Evolutionary conservation across 148 eudicot species (phyloP).

Genomic region (Chenopodium formosanum): DNA sequence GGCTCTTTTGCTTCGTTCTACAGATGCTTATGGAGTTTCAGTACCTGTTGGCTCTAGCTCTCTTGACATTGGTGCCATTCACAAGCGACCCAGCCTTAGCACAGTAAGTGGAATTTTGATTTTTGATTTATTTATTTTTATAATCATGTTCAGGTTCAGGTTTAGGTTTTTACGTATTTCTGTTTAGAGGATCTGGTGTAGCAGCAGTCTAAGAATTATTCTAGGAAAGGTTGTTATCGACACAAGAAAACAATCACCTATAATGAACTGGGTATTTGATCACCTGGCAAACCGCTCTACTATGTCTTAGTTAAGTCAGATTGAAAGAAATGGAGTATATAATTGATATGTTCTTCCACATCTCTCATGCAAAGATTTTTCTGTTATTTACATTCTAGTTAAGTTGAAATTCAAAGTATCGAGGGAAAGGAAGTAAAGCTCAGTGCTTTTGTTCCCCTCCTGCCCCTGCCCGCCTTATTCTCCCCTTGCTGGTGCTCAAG

Average conservation of each 20-base stretch:
- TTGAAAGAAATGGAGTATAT: neutral
- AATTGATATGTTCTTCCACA: neutral
- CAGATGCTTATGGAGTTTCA: conserved; percentile 41
- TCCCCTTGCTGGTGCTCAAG: too few relatives aligned
- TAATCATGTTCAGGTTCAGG: neutral
- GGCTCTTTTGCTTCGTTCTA: conserved; percentile 10
- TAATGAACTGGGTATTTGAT: too few relatives aligned
- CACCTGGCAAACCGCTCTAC: too few relatives aligned
- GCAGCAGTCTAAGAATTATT: too few relatives aligned
- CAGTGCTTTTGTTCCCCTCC: too few relatives aligned
- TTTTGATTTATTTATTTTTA: neutral
- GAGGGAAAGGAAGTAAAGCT: too few relatives aligned
- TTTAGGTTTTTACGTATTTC: too few relatives aligned
- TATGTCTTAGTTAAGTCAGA: neutral
- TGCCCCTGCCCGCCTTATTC: too few relatives aligned
- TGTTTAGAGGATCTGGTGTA: neutral
- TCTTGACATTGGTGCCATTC: conserved; percentile 37
- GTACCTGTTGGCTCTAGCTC: conserved; percentile 32
- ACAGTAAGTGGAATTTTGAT: conserved; percentile 38
- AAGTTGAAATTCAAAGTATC: too few relatives aligned
- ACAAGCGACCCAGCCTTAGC: conserved; percentile 35
- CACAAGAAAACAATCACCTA: neutral
- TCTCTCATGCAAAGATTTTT: neutral
- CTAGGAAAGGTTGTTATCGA: neutral
- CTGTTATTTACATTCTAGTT: neutral